Evolutionary conservation across 1,284 basidiomycete species (phyloP).

Genomic region (Naganishia liquefaciens): DNA sequence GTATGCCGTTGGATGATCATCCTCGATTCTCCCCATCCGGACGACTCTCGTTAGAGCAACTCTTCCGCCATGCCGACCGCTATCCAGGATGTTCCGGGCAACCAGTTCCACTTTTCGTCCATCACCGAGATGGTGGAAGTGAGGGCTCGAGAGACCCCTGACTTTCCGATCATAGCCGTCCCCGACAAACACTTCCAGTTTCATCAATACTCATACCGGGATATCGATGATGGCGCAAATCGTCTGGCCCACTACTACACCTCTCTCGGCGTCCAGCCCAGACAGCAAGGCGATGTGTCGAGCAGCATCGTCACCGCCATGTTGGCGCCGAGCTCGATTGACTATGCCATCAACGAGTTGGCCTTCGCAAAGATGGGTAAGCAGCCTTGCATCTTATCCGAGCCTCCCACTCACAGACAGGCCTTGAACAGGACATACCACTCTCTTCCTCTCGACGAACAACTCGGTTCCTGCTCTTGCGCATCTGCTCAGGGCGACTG

Average conservation of each 20-base stretch:
- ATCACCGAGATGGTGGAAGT: constrained; percentile 33
- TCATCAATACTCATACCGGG: constrained; percentile 22
- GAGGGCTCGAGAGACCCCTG: constrained; percentile 15
- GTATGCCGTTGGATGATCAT: too few species aligned
- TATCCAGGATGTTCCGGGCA: constrained; percentile 15
- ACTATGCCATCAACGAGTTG: constrained; percentile 28
- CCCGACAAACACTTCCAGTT: constrained; percentile 32
- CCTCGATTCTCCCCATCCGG: too few species aligned
- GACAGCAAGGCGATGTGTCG: constrained; percentile 7
- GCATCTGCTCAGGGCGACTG: constrained; percentile 60
- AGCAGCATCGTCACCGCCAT: constrained; percentile 22
- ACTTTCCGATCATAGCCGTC: constrained; percentile 31
- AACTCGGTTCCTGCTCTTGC: constrained; percentile 63
- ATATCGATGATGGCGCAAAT: constrained; percentile 25
- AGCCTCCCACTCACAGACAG: constrained; percentile 49
- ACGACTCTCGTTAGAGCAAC: not conserved
- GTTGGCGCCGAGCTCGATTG: constrained; percentile 27
- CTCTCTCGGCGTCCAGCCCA: constrained; percentile 13
- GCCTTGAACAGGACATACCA: constrained; percentile 55
- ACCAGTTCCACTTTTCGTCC: constrained; percentile 22
- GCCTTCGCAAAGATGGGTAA: constrained; percentile 30
- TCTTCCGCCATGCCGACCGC: constrained; percentile 22
- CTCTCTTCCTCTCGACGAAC: constrained; percentile 61
- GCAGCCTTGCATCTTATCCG: constrained; percentile 1
- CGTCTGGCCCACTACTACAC: constrained; percentile 30